Evolutionary conservation across 768 basidiomycete genomes (phyloP), one percentile per base, ranked within the genome.

Genomic region (Paxillus involutus): DNA sequence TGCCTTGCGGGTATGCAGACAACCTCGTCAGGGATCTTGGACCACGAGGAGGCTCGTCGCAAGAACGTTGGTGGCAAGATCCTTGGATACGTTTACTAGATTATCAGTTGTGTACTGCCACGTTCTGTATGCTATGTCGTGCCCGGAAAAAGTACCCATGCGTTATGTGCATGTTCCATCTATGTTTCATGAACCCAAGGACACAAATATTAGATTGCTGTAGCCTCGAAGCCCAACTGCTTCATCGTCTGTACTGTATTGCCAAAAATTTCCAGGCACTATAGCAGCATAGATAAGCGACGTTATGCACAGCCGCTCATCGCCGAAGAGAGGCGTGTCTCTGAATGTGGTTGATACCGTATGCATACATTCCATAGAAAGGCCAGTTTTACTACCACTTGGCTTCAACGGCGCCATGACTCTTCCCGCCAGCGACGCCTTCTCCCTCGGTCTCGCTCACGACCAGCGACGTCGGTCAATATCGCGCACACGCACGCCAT

Each of bases 61-160:
- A 98, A 98, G 80, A 94, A 96, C 76, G 86, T 97, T 55, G 95
- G 94, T 75, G 95, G 95, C 56, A 97, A 97, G 78, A 81, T 97
- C 57, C 77, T 95, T 48, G 92, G 93, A 58, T 96, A 93, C 72
- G 89, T 92, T 57, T 94, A 95, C 76, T 94, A 90, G 78, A 44
- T 56, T 51, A 19, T 17, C 13, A 41, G 51, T 41, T 44, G 29
- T 53, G 32, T 59, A 30, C 16, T 26, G 42, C 30, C 21, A 40
- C 53, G 40, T 47, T 51, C 52, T 69, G 59, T 71, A 67, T 52
- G 63, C 56, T 64, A 63, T 60, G 14, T 51, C 46, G 37, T 50
- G 47, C 52, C 29, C 59, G 43, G 30, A 57, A 59, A 64, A 69
- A 49, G 16, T 35, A 35, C 39, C 39, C 39, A 47, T 36, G 46